Evolutionary conservation across 1,139 yeast species (phyloP).

Genomic region (Insectozyma bohioensis): DNA sequence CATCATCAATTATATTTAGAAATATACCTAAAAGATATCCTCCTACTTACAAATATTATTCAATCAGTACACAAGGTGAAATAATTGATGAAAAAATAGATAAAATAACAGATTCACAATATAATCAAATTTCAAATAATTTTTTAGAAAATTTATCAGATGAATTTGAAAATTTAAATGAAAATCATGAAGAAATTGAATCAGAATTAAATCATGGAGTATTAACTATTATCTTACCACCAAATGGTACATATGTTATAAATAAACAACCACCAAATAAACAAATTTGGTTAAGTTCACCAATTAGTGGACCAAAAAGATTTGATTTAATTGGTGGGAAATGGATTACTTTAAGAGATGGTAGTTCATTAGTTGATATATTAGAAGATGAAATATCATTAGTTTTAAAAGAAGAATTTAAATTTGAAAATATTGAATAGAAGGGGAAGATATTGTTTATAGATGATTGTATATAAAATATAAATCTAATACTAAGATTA

Average conservation of each 20-base stretch:
- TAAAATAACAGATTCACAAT: constrained; percentile 46
- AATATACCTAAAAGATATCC: not conserved
- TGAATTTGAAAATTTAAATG: constrained; percentile 63
- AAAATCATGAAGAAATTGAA: constrained; percentile 60
- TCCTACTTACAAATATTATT: constrained; percentile 16
- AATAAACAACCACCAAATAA: constrained; percentile 94
- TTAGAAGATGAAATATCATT: constrained; percentile 47
- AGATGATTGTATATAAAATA: too few species aligned
- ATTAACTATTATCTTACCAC: constrained; percentile 64
- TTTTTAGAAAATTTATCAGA: constrained; percentile 66
- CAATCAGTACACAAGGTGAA: constrained; percentile 50
- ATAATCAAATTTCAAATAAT: constrained; percentile 57
- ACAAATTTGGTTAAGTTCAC: constrained; percentile 92
- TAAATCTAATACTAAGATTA: too few species aligned
- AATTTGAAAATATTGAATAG: constrained; percentile 22
- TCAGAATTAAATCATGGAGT: constrained; percentile 87
- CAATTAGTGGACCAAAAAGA: constrained; percentile 86
- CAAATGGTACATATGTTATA: constrained; percentile 78
- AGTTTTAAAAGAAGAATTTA: constrained; percentile 33
- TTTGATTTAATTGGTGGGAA: constrained; percentile 55
- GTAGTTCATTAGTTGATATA: constrained; percentile 45
- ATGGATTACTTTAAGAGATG: constrained; percentile 66
- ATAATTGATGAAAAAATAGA: constrained; percentile 51
- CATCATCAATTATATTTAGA: not conserved
- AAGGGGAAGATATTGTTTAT: too few species aligned